Percentiles rank a stretch among this genome's conserved stretches.
Conservation (phyloP, 148 eudicot species). For the Fallopia convolvulus region DNA sequence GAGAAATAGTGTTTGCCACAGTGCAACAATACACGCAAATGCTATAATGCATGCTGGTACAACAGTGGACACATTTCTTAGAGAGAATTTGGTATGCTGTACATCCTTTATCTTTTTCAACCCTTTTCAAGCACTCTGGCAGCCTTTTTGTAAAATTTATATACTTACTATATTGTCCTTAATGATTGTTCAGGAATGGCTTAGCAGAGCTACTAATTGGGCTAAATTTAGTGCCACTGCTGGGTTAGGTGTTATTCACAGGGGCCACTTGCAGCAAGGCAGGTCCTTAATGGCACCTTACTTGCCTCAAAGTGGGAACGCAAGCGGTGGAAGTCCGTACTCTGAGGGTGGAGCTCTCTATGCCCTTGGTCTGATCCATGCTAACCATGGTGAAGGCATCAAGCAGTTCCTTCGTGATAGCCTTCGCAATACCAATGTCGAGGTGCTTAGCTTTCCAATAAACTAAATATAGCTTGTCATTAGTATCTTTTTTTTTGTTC, state of each 20-base stretch:
- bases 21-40: constrained; percentile 97
- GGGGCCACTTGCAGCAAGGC: constrained; percentile 92
- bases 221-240: constrained; percentile 99
- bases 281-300: constrained; percentile 98
- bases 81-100: constrained; percentile 73
- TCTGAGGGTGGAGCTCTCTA: constrained; percentile 97
- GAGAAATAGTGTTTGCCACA: constrained; percentile 96
- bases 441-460: constrained; percentile 35
- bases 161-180: not conserved
- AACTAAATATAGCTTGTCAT: not conserved
- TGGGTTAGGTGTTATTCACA: constrained; percentile 91
- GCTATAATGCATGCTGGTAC: constrained; percentile 99
- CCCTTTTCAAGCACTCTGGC: not conserved
- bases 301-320: constrained; percentile 91
- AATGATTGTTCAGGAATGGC: constrained; percentile 66
- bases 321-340: constrained; percentile 92
- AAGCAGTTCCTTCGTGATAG: constrained; percentile 92
- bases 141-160: not conserved
- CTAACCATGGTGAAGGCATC: constrained; percentile 97
- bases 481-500: not conserved
- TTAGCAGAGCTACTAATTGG: constrained; percentile 98
- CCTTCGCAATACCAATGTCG: constrained; percentile 78
- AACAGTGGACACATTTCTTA: constrained; percentile 89
- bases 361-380: constrained; percentile 96
- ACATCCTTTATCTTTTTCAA: not conserved